Evolutionary conservation across 1,139 yeast genomes (phyloP).

Genomic region (Candida sp.): DNA sequence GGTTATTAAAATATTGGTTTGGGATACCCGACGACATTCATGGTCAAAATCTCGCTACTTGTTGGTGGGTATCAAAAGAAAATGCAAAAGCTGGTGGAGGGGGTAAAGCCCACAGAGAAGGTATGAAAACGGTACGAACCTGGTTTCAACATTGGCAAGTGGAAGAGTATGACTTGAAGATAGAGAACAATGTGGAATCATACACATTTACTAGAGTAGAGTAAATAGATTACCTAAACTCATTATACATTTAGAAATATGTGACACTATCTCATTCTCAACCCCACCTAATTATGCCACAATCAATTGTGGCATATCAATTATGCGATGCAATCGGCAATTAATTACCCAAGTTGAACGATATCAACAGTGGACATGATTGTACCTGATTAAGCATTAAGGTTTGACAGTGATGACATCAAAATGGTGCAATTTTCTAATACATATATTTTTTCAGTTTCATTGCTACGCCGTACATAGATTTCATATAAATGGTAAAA

Average conservation of each 20-base stretch:
- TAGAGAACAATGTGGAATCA: background rate
- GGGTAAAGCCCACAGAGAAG: conserved; percentile 24
- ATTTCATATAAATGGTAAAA: too few species aligned
- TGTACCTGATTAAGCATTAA: background rate
- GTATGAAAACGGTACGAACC: conserved; percentile 20
- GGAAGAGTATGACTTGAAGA: conserved; percentile 18
- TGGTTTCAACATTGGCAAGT: conserved; percentile 32
- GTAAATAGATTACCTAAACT: background rate
- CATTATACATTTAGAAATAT: too few species aligned
- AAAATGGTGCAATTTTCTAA: background rate
- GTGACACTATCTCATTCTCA: too few species aligned
- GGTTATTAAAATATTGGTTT: conserved; percentile 29
- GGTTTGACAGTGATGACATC: background rate
- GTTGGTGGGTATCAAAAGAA: conserved; percentile 26
- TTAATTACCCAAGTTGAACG: background rate
- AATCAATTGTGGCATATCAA: background rate
- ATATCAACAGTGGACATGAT: background rate
- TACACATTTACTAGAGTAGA: conserved; percentile 1
- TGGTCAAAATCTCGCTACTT: conserved; percentile 30
- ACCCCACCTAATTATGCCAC: too few species aligned
- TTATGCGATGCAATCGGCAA: background rate
- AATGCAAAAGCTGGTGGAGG: conserved; percentile 27
- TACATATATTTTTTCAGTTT: background rate
- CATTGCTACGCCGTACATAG: background rate
- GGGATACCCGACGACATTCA: conserved; percentile 23